Evolutionary conservation across 345 rosid species (phyloP), one percentile per base, ranked within the genome.

Genomic region (Populus tremula): DNA sequence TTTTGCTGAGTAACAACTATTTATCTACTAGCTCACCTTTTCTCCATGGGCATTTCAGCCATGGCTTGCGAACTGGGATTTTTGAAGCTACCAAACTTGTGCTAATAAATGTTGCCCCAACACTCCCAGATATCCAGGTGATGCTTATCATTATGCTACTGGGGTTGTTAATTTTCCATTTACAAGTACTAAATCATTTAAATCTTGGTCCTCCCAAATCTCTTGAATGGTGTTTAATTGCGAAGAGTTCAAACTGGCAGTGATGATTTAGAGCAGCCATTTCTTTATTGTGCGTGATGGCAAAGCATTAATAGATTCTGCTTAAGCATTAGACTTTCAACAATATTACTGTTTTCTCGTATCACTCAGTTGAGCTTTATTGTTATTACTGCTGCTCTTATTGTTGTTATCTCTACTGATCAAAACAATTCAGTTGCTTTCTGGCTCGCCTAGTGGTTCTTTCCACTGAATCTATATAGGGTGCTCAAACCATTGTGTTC

Each of bases 1-100:
- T 76, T 53, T 33, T 65, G 31, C 66, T 76, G 77, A 50, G 56
- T 49, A 39, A 45, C 38, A 31, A 75, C 59, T 11, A 41, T 66
- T 62, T 23, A 25, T 78, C 41, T 67, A 54, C 76, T 41, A 68
- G 68, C 73, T 75, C 47, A 64, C 71, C 29, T 25, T 61, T 70
- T 84, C 67, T 74, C 72, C 54, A 6, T 80, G 49, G n/a, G 71
- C 39, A 56, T 80, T 81, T 76, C 80, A 94, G 98, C 83, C 98
- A 94, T 85, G 98, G 98, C 64, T 84, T 96, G 82, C 90, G 99
- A 78, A 96, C 99, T 36, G 99, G 98, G 85, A 88, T 96, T 77
- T 92, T 86, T 39, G 99, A 96, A 91, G 98, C 92, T 70, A 89
- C 93, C 73, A 96, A 93, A 86, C 93, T 91, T 67, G 81, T 93